Evolutionary conservation across 23 red algal species (phyloP), one percentile per base, ranked within the genome.

Genomic region (Gracilaria gracilis): DNA sequence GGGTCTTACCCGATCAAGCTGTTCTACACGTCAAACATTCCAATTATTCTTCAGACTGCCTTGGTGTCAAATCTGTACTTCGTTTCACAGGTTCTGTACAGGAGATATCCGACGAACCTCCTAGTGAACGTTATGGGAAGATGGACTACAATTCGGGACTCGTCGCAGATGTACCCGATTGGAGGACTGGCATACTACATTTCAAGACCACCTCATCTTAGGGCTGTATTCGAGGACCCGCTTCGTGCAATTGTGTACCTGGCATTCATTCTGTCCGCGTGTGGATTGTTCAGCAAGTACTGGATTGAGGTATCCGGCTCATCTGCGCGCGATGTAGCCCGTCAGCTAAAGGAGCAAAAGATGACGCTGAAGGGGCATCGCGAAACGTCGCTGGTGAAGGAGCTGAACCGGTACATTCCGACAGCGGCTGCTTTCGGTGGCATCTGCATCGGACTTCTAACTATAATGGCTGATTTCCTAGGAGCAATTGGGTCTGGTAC

Each of bases 41-140:
- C 97, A 21, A 99, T 99, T 40, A 99, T 99, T 84, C 81, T 99
- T 81, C 97, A 99, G 73, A 95, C 97, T 49, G 94, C 97, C n/a
- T 91, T 99, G n/a, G 94, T 96, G 27, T 96, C 90, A 54, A 99
- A 99, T 77, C 78, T 99, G 29, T 99, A 99, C 93, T 99, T 99
- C 46, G 84, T 99, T 55, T 94, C 89, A 27, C 97, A 99, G 82
- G 81, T 99, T 73, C 80, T 99, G 34, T 99, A 76, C 85, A 71
- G 83, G 17, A 76, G 84, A 39, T 99, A 96, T 57, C 97, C 97
- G 29, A 38, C 91, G 25, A 96, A 94, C 39, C 72, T 99, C 14
- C 47, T 99, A 17, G 97, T 99, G 33, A 94, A 93, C 76, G 42
- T 96, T 25, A 61, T 99, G 31, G 97, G 97, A 61, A 85, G 91